phyloP scores from a whole-genome alignment of 495 filamentous ascomycete species.

The Penicillium taxi region DNA sequence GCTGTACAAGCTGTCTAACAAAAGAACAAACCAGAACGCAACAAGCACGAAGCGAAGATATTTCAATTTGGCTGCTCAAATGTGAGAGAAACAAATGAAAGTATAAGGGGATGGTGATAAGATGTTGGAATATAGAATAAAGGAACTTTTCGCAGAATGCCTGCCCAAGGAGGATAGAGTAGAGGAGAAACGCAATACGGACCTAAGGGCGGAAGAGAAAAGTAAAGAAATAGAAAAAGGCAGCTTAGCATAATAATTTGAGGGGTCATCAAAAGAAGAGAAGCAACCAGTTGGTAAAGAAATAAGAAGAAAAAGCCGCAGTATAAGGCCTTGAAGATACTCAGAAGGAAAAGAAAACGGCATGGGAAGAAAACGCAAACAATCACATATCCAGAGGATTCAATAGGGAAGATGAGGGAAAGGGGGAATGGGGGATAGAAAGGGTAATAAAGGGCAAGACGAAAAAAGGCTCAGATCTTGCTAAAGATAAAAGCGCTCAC shows the following conservation, averaged over 20 bases:
- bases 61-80: conserved; percentile 40
- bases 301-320: conserved; percentile 8
- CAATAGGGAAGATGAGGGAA: conserved; percentile 1
- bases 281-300: conserved; percentile 5
- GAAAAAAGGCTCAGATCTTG: conserved; percentile 33
- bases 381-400: not conserved
- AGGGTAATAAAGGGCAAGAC: conserved; percentile 9
- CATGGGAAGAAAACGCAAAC: not conserved
- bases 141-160: conserved; percentile 45
- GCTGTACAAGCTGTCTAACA: conserved; percentile 24
- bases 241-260: conserved; percentile 8
- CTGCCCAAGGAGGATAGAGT: conserved; percentile 40
- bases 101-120: conserved; percentile 29
- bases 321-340: conserved; percentile 6
- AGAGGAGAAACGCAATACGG: conserved; percentile 32
- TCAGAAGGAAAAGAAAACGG: not conserved
- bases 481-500: conserved; percentile 43
- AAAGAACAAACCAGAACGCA: conserved; percentile 26
- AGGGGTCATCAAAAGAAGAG: conserved; percentile 9
- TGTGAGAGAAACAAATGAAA: conserved; percentile 26
- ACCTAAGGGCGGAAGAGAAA: conserved; percentile 21
- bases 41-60: conserved; percentile 32
- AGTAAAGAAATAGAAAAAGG: conserved; percentile 13
- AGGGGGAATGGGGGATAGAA: conserved; percentile 3
- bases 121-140: conserved; percentile 29